Conservation (phyloP, 495 filamentous ascomycete species). For the Podospora anserina region DNA sequence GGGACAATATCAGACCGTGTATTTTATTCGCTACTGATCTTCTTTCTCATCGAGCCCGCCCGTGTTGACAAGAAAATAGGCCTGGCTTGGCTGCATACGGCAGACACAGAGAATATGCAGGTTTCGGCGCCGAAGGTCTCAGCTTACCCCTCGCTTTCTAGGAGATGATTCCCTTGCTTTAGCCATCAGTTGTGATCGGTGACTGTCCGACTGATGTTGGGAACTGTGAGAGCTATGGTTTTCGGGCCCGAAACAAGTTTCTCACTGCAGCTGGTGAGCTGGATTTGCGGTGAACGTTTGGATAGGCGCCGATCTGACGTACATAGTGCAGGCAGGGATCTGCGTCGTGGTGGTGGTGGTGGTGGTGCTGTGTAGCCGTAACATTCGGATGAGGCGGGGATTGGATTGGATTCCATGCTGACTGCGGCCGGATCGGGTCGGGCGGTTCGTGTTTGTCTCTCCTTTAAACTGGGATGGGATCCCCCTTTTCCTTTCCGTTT, state of each 20-base stretch:
- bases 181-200: not conserved
- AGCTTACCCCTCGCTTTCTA: not conserved
- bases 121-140: constrained; percentile 3
- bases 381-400: not conserved
- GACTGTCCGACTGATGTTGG: not conserved
- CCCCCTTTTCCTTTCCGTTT: not conserved
- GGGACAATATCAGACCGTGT: not conserved
- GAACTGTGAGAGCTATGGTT: not conserved
- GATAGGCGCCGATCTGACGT: not conserved
- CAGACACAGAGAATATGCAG: not conserved
- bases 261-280: not conserved
- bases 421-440: too few relatives aligned
- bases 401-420: not conserved
- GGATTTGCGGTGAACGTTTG: not conserved
- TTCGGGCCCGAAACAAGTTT: too few relatives aligned
- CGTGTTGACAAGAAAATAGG: not conserved
- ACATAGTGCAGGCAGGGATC: not conserved
- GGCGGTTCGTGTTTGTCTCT: not conserved
- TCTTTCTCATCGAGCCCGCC: not conserved
- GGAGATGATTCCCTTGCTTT: not conserved
- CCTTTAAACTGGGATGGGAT: not conserved
- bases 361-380: not conserved
- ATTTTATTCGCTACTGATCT: not conserved
- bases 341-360: not conserved
- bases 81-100: not conserved